phyloP scores from a whole-genome alignment of 306 rosid genomes.

The Glycyrrhiza uralensis region DNA sequence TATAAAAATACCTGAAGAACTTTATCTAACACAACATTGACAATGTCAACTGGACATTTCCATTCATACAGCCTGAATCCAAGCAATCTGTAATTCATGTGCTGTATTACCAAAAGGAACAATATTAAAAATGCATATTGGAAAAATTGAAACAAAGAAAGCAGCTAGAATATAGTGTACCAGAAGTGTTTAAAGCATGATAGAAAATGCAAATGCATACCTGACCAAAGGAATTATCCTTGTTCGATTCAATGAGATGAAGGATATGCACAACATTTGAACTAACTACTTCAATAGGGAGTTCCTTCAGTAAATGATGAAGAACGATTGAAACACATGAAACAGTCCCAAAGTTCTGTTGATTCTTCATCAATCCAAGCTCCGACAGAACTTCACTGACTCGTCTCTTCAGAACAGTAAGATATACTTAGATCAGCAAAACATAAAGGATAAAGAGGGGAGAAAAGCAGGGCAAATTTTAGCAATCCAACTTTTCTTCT shows the following conservation, averaged over 20 bases:
- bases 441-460: background rate
- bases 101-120: slow-evolving; percentile 47
- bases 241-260: slow-evolving; percentile 65
- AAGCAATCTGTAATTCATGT: slow-evolving; percentile 84
- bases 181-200: slow-evolving; percentile 10
- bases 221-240: slow-evolving; percentile 74
- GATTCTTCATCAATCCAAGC: slow-evolving; percentile 67
- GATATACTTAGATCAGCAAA: slow-evolving; percentile 22
- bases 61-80: slow-evolving; percentile 85
- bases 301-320: slow-evolving; percentile 87
- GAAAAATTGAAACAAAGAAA: slow-evolving; percentile 15
- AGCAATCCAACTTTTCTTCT: background rate
- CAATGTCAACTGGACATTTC: slow-evolving; percentile 40
- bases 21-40: slow-evolving; percentile 55
- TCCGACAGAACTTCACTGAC: slow-evolving; percentile 53
- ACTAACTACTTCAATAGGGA: slow-evolving; percentile 65
- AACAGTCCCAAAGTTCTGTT: slow-evolving; percentile 46
- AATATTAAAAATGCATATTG: slow-evolving; percentile 19
- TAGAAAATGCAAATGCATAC: slow-evolving; percentile 40
- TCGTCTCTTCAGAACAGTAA: slow-evolving; percentile 47
- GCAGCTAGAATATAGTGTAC: background rate
- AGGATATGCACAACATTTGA: slow-evolving; percentile 58
- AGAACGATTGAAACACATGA: slow-evolving; percentile 69
- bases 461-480: background rate
- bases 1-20: slow-evolving; percentile 57